These are phyloP conservation scores for Lipomyces spencermartinsiae DNA, from an alignment of 805 yeast species.

Conservation along the genomic window DNA sequence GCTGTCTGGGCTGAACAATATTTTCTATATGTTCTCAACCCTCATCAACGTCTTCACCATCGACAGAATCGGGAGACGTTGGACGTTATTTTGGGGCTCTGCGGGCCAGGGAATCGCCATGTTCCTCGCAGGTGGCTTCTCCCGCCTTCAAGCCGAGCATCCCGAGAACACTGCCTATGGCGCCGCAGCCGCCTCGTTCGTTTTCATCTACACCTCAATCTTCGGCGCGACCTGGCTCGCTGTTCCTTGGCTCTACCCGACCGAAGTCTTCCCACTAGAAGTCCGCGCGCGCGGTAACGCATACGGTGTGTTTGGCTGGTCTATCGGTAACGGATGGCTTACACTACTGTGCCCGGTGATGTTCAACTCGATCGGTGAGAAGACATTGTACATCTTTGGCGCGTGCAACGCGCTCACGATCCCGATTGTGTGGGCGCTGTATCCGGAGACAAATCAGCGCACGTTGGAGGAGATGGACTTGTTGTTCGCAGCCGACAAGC, in stretches of 20 bases:
- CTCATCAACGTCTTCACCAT: slow-evolving; percentile 62
- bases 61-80: slow-evolving; percentile 61
- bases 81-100: slow-evolving; percentile 38
- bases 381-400: slow-evolving; percentile 47
- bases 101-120: slow-evolving; percentile 50
- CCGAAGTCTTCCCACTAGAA: slow-evolving; percentile 44
- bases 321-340: slow-evolving; percentile 47
- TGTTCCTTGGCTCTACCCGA: slow-evolving; percentile 44
- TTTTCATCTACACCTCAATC: slow-evolving; percentile 49
- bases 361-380: slow-evolving; percentile 45
- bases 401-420: slow-evolving; percentile 42
- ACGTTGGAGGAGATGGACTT: slow-evolving; percentile 67
- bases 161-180: slow-evolving; percentile 45
- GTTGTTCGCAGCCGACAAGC: slow-evolving; percentile 50
- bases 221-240: slow-evolving; percentile 45
- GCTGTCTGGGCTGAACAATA: slow-evolving; percentile 55
- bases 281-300: slow-evolving; percentile 45
- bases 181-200: slow-evolving; percentile 47
- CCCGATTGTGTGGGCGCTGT: slow-evolving; percentile 54
- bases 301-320: slow-evolving; percentile 34
- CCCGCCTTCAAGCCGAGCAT: slow-evolving; percentile 43
- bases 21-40: slow-evolving; percentile 51
- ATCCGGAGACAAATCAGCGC: slow-evolving; percentile 66
- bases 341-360: slow-evolving; percentile 47
- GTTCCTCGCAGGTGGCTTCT: slow-evolving; percentile 52